Evolutionary conservation across 805 yeast genomes (phyloP).

Genomic region (Starmerella vitae): DNA sequence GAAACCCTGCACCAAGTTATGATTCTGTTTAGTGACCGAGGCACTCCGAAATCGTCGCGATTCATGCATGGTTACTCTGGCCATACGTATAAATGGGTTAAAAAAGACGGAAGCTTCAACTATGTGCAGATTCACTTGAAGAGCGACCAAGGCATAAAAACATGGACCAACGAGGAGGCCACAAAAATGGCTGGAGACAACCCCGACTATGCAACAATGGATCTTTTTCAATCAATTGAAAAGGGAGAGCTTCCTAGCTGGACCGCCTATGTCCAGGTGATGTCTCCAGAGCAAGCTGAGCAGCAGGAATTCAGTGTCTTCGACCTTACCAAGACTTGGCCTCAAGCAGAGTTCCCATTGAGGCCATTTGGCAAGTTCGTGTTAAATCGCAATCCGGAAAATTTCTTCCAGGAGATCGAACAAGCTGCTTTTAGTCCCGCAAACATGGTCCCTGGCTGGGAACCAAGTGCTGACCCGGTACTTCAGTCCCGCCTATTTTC

Average conservation of each 20-base stretch:
- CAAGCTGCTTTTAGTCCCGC: constrained; percentile 59
- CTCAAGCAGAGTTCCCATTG: constrained; percentile 42
- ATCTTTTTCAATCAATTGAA: constrained; percentile 35
- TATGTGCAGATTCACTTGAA: constrained; percentile 45
- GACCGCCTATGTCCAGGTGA: constrained; percentile 44
- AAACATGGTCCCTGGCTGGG: constrained; percentile 61
- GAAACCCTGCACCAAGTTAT: constrained; percentile 46
- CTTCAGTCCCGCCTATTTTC: constrained; percentile 64
- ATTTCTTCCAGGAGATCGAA: constrained; percentile 40
- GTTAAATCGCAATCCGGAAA: constrained; percentile 42
- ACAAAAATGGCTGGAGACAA: constrained; percentile 34
- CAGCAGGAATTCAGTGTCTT: constrained; percentile 36
- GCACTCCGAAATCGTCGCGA: constrained; percentile 43
- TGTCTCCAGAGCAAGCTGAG: constrained; percentile 45
- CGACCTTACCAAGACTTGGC: constrained; percentile 48
- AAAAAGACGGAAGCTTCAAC: constrained; percentile 36
- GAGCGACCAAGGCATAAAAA: constrained; percentile 40
- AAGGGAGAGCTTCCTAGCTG: constrained; percentile 39
- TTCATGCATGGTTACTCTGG: constrained; percentile 53
- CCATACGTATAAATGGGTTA: constrained; percentile 47
- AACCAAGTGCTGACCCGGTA: constrained; percentile 66
- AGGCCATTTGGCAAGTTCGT: constrained; percentile 42
- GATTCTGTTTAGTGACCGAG: constrained; percentile 46
- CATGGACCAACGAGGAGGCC: constrained; percentile 35
- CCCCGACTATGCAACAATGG: constrained; percentile 39